Base-by-base conservation (phyloP, 75 land plant genomes). In the Cryptomeria japonica region DNA sequence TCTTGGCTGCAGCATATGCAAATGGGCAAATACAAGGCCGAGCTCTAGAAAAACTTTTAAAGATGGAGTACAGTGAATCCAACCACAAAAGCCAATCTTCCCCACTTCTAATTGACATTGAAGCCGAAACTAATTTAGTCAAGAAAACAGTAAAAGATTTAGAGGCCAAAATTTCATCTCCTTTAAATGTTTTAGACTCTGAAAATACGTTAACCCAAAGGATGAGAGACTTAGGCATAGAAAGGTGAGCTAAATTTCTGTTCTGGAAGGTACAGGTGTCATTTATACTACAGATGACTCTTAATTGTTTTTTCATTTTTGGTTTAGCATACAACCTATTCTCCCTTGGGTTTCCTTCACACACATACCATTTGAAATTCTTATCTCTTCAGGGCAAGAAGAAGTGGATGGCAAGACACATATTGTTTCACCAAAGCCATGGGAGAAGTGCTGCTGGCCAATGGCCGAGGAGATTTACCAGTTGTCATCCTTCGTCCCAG, bases 391-490 rank as follows among this genome's bases (percentile, higher is more conserved):
- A 97, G 99, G 90, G 97, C 99, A 88, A 91, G 87, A 73, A 87
- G 75, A 39, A 89, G 90, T 89, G 99, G 99, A 41, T 97, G 97
- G 99, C 99, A 97, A 93, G 97, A 97, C 84, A 96, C 97, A 5
- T 97, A 97, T 85, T 97, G 92, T 32, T 96, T 96, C 90, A 96
- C 96, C 87, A 97, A 97, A 85, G 97, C 99, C 8, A 96, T 97
- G 96, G 99, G 96, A 80, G 99, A 96, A 90, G 94, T 97, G 96
- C 19, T 96, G 87, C 84, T 97, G 16, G 90, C 91, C 39, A 87
- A 87, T 61, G 89, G 85, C 86, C 88, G 95, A 41, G 94, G 92
- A 18, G 93, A 94, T n/a, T 75, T 97, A 55, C 99, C 99, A 31
- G 94, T 95, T 41, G 97, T 94, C 42, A 90, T 95, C 47, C 87